Conservation (phyloP, 2,329 filamentous ascomycete genomes). For the Colletotrichum higginsianum region DNA sequence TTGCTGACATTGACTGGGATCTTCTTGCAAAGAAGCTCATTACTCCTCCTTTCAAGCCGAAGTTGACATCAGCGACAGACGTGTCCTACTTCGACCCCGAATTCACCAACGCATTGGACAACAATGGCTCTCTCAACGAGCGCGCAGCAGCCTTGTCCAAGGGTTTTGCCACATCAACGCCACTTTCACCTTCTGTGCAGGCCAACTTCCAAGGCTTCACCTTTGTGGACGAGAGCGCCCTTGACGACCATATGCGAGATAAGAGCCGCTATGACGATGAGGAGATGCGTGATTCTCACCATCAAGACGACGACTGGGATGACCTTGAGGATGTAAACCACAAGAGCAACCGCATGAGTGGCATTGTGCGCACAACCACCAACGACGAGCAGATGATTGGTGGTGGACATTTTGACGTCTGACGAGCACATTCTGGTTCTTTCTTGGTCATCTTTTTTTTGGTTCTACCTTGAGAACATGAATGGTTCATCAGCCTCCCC, state of each 20-base stretch:
- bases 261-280: slow-evolving; percentile 66
- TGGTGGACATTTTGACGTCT: slow-evolving; percentile 75
- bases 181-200: slow-evolving; percentile 94
- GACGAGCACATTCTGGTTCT: slow-evolving; percentile 47
- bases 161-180: slow-evolving; percentile 90
- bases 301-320: slow-evolving; percentile 70
- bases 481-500: slow-evolving; percentile 30
- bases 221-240: slow-evolving; percentile 96
- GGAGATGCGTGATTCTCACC: slow-evolving; percentile 71
- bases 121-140: slow-evolving; percentile 89
- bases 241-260: slow-evolving; percentile 85
- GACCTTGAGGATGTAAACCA: slow-evolving; percentile 70
- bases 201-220: slow-evolving; percentile 99
- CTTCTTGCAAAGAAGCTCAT: slow-evolving; percentile 91
- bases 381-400: slow-evolving; percentile 76
- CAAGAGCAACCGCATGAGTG: slow-evolving; percentile 74
- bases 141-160: slow-evolving; percentile 88
- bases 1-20: slow-evolving; percentile 93
- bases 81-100: slow-evolving; percentile 99
- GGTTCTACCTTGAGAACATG: slow-evolving; percentile 32
- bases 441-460: slow-evolving; percentile 14
- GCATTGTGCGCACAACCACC: slow-evolving; percentile 69
- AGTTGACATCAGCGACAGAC: slow-evolving; percentile 94
- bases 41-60: slow-evolving; percentile 97
- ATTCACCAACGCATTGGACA: slow-evolving; percentile 94